Evolutionary conservation across 2,329 filamentous ascomycete species (phyloP), one percentile per base, ranked within the genome.

Genomic region (Cercospora beticola): DNA sequence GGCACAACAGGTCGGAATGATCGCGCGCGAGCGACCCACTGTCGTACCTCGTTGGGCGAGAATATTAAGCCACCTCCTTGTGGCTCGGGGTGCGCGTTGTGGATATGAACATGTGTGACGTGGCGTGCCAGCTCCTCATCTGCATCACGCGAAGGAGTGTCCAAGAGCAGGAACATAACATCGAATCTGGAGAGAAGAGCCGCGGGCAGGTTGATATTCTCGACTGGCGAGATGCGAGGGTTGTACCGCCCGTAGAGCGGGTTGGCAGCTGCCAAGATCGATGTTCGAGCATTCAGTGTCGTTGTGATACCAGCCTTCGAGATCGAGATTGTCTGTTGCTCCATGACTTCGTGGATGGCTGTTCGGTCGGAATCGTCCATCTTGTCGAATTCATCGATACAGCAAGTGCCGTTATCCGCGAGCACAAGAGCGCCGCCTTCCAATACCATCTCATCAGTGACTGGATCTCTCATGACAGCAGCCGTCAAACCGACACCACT

Each of bases 191-290:
- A 97, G 65, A 99, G 88, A 21, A 99, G 88, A 21, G 95, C 95
- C 18, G 95, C 95, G n/a, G 95, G 95, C 49, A 99, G 89, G 81
- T 99, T 99, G 82, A 99, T 99, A 81, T 99, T 99, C 81, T 99
- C 95, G 28, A 99, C 94, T 0, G 95, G 95, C 0, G 94, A 97
- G 75, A 99, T 91, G 71, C 93, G 92, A 66, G 95, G 95, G 83
- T 99, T 99, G 85, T 99, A 99, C 71, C 95, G 92, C 72, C 95
- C 95, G 77, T 99, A 99, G 52, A 99, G 87, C 67, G 95, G 95
- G 83, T 99, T 99, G 74, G 95, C 95, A 21, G 95, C 95, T 18
- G 95, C 94, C 16, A 99, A 88, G 76, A 99, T 78, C 2, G 77
- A 73, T 2, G 95, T 98, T 70, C 95, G 90, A 23, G 95, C 95